A percentile compares a stretch with the other conserved stretches of the same genome.
These are phyloP conservation scores for Oryza brachyantha DNA, from an alignment of 176 grass and related monocot species.

Conservation along the genomic window DNA sequence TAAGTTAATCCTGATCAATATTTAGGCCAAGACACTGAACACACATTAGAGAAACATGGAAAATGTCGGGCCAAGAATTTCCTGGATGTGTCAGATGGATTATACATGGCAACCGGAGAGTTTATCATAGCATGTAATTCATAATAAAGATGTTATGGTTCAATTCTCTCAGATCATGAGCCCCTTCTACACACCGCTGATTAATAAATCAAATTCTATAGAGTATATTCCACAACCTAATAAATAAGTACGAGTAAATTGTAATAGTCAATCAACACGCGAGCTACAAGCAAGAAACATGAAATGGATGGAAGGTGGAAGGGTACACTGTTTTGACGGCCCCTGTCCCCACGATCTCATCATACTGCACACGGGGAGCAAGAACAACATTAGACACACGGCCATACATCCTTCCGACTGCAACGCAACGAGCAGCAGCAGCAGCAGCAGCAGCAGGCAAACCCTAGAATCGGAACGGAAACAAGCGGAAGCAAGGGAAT, in stretches of 20 bases:
- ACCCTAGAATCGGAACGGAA: background rate
- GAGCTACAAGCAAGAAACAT: background rate
- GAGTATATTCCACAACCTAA: background rate
- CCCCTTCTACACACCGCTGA: background rate
- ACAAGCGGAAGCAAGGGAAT: background rate
- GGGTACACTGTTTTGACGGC: slow-evolving; percentile 53
- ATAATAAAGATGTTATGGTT: no score
- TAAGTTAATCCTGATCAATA: no score
- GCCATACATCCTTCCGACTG: background rate
- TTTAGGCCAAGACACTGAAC: background rate
- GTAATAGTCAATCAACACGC: background rate
- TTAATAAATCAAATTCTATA: background rate
- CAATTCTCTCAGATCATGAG: no score
- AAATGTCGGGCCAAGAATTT: background rate
- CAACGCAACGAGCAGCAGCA: background rate
- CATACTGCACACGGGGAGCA: slow-evolving; percentile 15
- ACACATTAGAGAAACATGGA: background rate
- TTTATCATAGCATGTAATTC: background rate
- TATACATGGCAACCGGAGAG: background rate
- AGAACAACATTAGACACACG: background rate
- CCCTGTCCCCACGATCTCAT: slow-evolving; percentile 48
- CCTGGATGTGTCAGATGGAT: background rate
- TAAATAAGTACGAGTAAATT: background rate
- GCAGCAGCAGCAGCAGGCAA: no score
- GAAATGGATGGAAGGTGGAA: slow-evolving; percentile 30